Percentiles rank a stretch among this genome's conserved stretches.
phyloP scores from a whole-genome alignment of 352 stramenopile genomes.

The Pythium brassicae region DNA sequence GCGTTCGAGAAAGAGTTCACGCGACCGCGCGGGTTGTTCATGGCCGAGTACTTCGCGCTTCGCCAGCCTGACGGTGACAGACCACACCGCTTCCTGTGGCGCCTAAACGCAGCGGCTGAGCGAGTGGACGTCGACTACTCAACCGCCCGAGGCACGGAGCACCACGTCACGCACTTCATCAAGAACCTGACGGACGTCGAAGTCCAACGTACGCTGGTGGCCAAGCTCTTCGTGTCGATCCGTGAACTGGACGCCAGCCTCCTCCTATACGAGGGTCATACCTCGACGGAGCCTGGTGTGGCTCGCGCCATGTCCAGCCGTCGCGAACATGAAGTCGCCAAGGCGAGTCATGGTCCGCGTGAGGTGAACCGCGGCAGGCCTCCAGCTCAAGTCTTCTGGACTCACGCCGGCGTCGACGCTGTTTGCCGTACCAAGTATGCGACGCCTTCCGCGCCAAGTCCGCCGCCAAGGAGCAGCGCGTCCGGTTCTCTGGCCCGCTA shows the following conservation, averaged over 20 bases:
- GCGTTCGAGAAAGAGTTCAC: neutral
- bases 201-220: neutral
- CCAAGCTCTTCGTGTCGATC: neutral
- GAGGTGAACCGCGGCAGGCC: too few species aligned
- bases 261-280: neutral
- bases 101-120: neutral
- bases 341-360: too few species aligned
- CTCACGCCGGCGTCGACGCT: too few species aligned
- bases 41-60: neutral
- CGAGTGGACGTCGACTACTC: neutral
- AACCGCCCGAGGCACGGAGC: neutral
- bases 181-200: neutral
- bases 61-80: conserved; percentile 2
- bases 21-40: neutral
- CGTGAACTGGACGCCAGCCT: neutral
- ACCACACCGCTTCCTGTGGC: too few species aligned
- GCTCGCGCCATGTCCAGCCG: too few species aligned
- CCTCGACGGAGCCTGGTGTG: too few species aligned
- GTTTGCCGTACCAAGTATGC: too few species aligned
- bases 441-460: too few species aligned
- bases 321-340: too few species aligned
- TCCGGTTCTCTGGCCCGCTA: too few species aligned
- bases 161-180: neutral
- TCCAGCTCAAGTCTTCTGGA: too few species aligned
- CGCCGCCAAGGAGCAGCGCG: too few species aligned